Evolutionary conservation across 176 grass and related monocot species (phyloP).

Genomic region (Rhynchospora tenuis): DNA sequence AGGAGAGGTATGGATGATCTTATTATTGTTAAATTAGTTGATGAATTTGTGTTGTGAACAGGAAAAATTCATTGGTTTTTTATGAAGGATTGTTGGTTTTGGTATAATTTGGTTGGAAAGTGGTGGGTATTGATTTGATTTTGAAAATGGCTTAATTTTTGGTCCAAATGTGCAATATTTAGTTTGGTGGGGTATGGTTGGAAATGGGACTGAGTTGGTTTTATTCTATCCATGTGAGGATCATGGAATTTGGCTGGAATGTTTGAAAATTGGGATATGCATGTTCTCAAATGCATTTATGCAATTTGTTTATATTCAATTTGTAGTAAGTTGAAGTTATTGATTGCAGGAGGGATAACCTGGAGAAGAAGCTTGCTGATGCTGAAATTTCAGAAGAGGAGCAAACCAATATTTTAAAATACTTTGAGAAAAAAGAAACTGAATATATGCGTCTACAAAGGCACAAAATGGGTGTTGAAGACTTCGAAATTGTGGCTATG

Average conservation of each 20-base stretch:
- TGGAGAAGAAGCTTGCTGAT: conserved; percentile 87
- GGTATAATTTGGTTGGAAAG: background rate
- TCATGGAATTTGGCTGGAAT: background rate
- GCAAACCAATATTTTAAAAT: conserved; percentile 72
- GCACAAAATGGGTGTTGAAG: conserved; percentile 96
- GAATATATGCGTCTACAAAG: conserved; percentile 95
- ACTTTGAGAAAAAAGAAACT: conserved; percentile 95
- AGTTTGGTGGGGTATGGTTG: background rate
- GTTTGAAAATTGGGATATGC: background rate
- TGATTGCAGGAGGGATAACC: conserved; percentile 59
- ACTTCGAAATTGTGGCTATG: conserved; percentile 93
- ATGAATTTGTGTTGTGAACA: background rate
- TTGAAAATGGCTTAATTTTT: background rate
- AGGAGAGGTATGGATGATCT: conserved; percentile 52
- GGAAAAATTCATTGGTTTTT: background rate
- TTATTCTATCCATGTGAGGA: background rate
- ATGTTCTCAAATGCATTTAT: background rate
- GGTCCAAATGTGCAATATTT: background rate
- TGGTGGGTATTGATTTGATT: background rate
- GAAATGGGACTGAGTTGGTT: background rate
- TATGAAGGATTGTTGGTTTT: background rate
- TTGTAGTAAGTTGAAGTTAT: background rate
- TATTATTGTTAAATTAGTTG: background rate
- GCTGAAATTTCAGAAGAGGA: conserved; percentile 87
- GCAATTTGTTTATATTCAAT: background rate